Conservation (phyloP, 208 protist genomes). For the Eutreptiella sp. region DNA sequence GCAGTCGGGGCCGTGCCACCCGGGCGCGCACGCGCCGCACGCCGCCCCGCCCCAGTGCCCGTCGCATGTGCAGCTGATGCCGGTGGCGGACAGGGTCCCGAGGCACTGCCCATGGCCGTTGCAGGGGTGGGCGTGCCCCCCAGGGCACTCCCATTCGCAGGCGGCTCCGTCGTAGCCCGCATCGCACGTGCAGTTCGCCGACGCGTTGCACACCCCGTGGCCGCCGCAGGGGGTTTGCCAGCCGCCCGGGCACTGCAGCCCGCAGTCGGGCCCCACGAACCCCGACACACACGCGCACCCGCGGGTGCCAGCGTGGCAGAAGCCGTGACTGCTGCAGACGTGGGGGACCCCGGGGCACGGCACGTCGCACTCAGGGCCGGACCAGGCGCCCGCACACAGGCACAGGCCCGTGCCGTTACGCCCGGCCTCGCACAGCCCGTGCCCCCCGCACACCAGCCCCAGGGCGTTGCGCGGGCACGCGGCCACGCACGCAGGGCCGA, state of each 20-base stretch:
- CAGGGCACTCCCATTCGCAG: conserved; percentile 19
- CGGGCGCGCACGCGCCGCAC: conserved; percentile 12
- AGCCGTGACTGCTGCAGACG: conserved; percentile 9
- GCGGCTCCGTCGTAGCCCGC: conserved; percentile 17
- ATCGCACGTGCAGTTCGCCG: background rate
- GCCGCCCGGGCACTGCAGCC: too few species aligned
- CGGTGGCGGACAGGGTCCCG: background rate
- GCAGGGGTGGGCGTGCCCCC: background rate
- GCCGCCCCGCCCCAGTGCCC: conserved; percentile 26
- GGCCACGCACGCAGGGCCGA: background rate
- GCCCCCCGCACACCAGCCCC: background rate
- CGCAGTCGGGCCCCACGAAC: too few species aligned
- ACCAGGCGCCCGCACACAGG: background rate
- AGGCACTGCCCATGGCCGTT: conserved; percentile 8
- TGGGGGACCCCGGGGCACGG: conserved; percentile 5
- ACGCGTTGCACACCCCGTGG: conserved; percentile 1
- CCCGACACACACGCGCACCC: conserved; percentile 20
- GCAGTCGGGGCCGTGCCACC: conserved; percentile 16
- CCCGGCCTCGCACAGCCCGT: conserved; percentile 9
- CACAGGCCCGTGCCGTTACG: background rate
- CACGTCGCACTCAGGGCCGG: background rate
- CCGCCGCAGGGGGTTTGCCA: conserved; percentile 21
- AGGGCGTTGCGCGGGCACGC: background rate
- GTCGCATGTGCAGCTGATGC: background rate
- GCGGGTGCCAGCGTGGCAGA: conserved; percentile 18